These are phyloP conservation scores for Leptodermis oblonga DNA, from an alignment of 257 asterid genomes.

Conservation along the genomic window DNA sequence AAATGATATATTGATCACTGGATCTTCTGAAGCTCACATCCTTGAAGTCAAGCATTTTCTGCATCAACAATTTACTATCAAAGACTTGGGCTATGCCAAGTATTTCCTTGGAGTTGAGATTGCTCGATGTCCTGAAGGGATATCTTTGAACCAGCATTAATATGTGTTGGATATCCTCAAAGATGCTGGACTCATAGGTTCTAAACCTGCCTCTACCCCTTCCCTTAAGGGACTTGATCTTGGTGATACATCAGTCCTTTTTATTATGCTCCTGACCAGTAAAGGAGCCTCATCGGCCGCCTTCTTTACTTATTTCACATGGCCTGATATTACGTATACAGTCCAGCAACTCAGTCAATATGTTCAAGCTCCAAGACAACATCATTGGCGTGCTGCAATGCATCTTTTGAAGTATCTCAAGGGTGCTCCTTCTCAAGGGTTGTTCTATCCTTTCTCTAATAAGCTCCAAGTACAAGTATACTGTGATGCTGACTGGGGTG, in stretches of 20 bases:
- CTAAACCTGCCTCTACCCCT: background rate
- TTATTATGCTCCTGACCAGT: background rate
- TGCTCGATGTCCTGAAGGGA: rapidly evolving
- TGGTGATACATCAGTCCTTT: background rate
- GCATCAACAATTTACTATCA: background rate
- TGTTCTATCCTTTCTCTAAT: background rate
- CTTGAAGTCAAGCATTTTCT: too few species aligned
- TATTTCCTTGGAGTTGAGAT: background rate
- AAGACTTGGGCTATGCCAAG: background rate
- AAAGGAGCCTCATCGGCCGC: background rate
- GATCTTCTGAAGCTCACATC: too few species aligned
- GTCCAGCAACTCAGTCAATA: background rate
- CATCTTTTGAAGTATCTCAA: background rate
- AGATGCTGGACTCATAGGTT: background rate
- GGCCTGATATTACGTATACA: background rate
- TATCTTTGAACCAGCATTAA: background rate
- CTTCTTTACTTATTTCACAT: background rate
- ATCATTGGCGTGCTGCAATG: background rate
- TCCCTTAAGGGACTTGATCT: background rate
- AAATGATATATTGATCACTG: too few species aligned
- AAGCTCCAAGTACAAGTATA: background rate
- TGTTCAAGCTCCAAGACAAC: background rate
- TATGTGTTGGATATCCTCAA: background rate
- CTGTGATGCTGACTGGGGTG: background rate
- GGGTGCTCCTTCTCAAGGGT: too few species aligned